phyloP scores from a whole-genome alignment of 768 basidiomycete species.

The Suillus spraguei region DNA sequence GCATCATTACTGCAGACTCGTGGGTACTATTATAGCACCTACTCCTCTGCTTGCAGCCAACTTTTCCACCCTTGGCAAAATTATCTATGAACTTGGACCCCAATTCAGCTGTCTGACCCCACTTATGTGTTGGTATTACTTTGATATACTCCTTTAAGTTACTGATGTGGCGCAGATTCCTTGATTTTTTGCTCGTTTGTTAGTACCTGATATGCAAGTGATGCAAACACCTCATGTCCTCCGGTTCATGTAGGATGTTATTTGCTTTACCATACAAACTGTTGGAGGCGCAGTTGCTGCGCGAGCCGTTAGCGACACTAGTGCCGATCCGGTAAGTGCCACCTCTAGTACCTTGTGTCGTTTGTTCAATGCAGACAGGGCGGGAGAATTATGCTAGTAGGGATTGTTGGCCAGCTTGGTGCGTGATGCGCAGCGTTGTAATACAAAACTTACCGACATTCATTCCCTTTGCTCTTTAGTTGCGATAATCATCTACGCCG shows the following conservation, averaged over 20 bases:
- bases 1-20: constrained; percentile 21
- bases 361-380: constrained; percentile 35
- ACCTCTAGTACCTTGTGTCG: not conserved
- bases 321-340: constrained; percentile 17
- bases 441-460: constrained; percentile 21
- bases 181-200: constrained; percentile 17
- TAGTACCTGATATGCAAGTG: constrained; percentile 1
- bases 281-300: constrained; percentile 49
- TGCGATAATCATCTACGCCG: constrained; percentile 43
- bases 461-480: constrained; percentile 28
- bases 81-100: constrained; percentile 46
- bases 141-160: not conserved
- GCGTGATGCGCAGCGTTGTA: constrained; percentile 23
- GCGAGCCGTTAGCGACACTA: constrained; percentile 28
- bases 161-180: constrained; percentile 14
- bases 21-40: constrained; percentile 51
- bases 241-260: constrained; percentile 30
- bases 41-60: constrained; percentile 59
- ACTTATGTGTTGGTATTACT: constrained; percentile 26
- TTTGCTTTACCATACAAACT: constrained; percentile 41
- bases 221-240: not conserved
- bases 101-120: constrained; percentile 52
- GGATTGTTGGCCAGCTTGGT: constrained; percentile 63
- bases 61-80: constrained; percentile 52
- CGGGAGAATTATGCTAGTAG: constrained; percentile 61